Evolutionary conservation across 208 protist species (phyloP).

Genomic region (Leishmania tarentolae): DNA sequence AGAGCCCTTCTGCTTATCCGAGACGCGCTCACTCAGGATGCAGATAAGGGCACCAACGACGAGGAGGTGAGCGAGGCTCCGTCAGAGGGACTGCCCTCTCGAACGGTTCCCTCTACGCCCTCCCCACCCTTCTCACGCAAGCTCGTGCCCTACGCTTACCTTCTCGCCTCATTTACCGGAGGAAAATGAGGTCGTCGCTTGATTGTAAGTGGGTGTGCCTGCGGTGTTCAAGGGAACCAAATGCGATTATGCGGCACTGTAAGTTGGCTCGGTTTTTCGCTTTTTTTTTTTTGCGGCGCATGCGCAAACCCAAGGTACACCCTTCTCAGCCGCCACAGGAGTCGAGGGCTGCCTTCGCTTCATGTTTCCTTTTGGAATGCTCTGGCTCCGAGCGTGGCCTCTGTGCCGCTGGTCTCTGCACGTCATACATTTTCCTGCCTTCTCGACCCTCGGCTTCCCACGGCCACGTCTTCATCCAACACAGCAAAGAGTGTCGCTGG

Average conservation of each 20-base stretch:
- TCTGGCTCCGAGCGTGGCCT: neutral
- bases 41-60: neutral
- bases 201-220: neutral
- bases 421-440: neutral
- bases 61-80: neutral
- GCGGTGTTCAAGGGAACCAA: neutral
- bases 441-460: neutral
- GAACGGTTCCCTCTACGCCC: neutral
- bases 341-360: neutral
- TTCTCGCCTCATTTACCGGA: neutral
- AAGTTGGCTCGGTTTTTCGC: neutral
- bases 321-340: neutral
- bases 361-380: neutral
- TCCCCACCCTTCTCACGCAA: neutral
- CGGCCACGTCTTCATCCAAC: neutral
- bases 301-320: neutral
- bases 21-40: no score
- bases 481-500: neutral
- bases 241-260: neutral
- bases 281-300: neutral
- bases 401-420: no score
- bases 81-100: neutral
- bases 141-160: neutral
- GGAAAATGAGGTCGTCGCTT: neutral
- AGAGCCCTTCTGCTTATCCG: neutral